Conservation (phyloP, 805 yeast genomes). For the Saccharomycopsis malanga region DNA sequence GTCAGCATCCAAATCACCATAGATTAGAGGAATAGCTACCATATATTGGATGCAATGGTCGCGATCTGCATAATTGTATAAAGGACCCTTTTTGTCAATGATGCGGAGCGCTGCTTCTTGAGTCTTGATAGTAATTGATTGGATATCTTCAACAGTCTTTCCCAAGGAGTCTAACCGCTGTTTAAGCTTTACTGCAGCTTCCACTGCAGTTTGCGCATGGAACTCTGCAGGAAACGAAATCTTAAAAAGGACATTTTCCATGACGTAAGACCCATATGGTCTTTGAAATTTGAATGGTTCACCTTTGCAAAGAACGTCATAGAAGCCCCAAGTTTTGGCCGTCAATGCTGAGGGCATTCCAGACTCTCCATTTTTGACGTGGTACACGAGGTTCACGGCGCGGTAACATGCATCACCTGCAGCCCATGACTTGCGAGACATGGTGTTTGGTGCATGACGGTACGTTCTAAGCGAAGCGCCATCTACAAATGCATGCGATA, state of each 20-base stretch:
- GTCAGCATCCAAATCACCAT: slow-evolving; percentile 51
- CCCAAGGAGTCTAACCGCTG: slow-evolving; percentile 33
- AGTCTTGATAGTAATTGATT: slow-evolving; percentile 43
- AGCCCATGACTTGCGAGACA: slow-evolving; percentile 60
- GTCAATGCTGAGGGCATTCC: slow-evolving; percentile 54
- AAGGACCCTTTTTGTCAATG: slow-evolving; percentile 53
- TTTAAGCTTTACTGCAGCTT: slow-evolving; percentile 45
- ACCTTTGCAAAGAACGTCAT: slow-evolving; percentile 52
- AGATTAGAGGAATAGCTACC: slow-evolving; percentile 50
- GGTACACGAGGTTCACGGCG: slow-evolving; percentile 49
- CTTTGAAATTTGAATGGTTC: slow-evolving; percentile 48
- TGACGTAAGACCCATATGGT: slow-evolving; percentile 48
- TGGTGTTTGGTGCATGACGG: slow-evolving; percentile 59
- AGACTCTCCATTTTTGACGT: slow-evolving; percentile 45
- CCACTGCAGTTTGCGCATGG: slow-evolving; percentile 61
- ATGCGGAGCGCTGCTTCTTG: slow-evolving; percentile 57
- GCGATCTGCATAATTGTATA: slow-evolving; percentile 57
- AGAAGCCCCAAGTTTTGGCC: slow-evolving; percentile 57
- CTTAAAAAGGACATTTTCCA: slow-evolving; percentile 57
- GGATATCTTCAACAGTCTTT: slow-evolving; percentile 42
- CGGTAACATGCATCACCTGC: slow-evolving; percentile 58
- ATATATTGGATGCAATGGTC: slow-evolving; percentile 61
- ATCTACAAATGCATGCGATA: slow-evolving; percentile 56
- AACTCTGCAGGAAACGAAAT: slow-evolving; percentile 61
- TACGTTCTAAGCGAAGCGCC: slow-evolving; percentile 54